Conservation (phyloP, 768 basidiomycete species). For the Solioccasus polychromus region DNA sequence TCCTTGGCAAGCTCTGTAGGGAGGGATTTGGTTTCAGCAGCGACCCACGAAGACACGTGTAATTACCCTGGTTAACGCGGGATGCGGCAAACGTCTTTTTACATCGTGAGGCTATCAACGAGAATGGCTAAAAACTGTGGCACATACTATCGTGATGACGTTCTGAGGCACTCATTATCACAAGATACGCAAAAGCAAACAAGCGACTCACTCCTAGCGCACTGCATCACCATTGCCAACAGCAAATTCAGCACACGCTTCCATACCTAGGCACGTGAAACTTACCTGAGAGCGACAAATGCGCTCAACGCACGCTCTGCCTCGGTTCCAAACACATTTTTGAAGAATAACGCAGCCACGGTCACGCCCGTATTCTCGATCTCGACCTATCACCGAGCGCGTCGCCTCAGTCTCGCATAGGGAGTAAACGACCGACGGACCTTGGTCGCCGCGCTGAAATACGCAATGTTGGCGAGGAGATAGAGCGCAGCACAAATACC, state of each 20-base stretch:
- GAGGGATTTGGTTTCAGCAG: neutral
- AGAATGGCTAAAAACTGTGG: neutral
- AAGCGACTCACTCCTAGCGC: conserved; percentile 33
- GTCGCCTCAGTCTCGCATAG: neutral
- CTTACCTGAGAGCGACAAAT: conserved; percentile 54
- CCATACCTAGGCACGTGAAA: neutral
- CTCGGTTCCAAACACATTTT: conserved; percentile 51
- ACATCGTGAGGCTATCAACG: neutral
- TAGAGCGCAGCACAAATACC: conserved; percentile 53
- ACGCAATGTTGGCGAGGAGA: conserved; percentile 55
- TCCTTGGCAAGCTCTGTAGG: conserved; percentile 55
- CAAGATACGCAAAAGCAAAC: neutral
- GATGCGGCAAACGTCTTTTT: conserved; percentile 48
- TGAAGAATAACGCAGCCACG: conserved; percentile 60
- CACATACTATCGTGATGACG: conserved; percentile 32
- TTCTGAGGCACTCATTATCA: conserved; percentile 21
- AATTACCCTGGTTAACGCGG: conserved; percentile 50
- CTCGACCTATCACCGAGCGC: conserved; percentile 31
- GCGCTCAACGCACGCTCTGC: conserved; percentile 56
- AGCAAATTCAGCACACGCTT: neutral
- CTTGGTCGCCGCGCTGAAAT: conserved; percentile 41
- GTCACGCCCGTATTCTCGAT: conserved; percentile 49
- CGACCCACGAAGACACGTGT: neutral
- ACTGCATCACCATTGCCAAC: conserved; percentile 18
- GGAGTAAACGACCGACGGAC: neutral